Base-by-base conservation (phyloP, 148 eudicot genomes). In the Nepenthes mirabilis region DNA sequence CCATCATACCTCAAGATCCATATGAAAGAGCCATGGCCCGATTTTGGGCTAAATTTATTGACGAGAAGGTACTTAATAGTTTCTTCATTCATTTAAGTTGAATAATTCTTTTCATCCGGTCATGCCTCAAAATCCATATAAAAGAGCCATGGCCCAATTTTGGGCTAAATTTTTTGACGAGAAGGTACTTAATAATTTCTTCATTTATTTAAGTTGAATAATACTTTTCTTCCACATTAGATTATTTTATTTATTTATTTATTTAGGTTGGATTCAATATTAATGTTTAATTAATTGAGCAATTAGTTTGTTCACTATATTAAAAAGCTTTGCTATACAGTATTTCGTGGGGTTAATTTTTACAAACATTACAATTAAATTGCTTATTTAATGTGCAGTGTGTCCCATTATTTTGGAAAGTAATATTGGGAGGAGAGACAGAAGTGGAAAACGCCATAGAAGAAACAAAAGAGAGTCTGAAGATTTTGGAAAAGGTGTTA, bases 161-260 rank as follows among this genome's bases (percentile, higher is more conserved):
- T 82, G 81, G 87, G 73, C 75, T 34, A 76, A 68, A 45, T 79
- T 78, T 45, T 53, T 82, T 0, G 77, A 72, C 49, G 80, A 72
- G 3, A 72, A 71, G 76, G 76, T 76, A 49, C 1, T 11, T 9
- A 48, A 2, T 49, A 2, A 49, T 6, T 45, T 40, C 8, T 40
- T 8, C 8, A 3, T 3, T 4, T 40, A 8, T 40, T 8, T 4
- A 40, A 40, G 8, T 40, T 40, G 4, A 4, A 40, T 40, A 40
- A 40, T 40, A 40, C 8, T 40, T 40, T 8, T 4, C 23, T 0
- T 23, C 0, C 23, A 23, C 23, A 23, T 23, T 23, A 23, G 23
- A 23, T 23, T 23, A 0, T 23, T 23, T 23, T 23, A n/a, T 23
- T 23, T 23, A 0, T 23, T 23, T 23, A 23, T 23, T 23, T 23